Evolutionary conservation across 2,329 filamentous ascomycete species (phyloP).

Genomic region (Helminthosporium solani): DNA sequence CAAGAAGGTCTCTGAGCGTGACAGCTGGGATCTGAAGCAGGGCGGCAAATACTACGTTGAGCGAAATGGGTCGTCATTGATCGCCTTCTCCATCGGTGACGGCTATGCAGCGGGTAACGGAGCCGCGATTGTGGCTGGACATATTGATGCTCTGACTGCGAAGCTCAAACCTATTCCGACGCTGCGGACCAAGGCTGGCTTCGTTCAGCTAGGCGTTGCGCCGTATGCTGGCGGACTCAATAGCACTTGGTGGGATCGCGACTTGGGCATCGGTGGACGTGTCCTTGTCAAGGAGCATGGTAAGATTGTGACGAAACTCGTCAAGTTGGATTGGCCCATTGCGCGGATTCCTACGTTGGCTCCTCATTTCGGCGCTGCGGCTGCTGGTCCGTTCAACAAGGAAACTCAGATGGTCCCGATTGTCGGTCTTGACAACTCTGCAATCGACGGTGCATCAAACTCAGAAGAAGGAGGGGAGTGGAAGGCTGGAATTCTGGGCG

Average conservation of each 20-base stretch:
- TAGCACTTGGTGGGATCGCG: conserved; percentile 94
- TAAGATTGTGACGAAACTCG: conserved; percentile 77
- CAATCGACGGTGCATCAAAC: conserved; percentile 41
- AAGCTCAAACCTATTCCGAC: conserved; percentile 87
- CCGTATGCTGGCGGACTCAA: conserved; percentile 89
- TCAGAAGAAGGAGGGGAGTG: conserved; percentile 43
- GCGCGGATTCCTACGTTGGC: conserved; percentile 89
- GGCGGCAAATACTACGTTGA: conserved; percentile 89
- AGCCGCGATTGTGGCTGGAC: conserved; percentile 83
- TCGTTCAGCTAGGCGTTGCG: conserved; percentile 84
- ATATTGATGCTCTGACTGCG: conserved; percentile 89
- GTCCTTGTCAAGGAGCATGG: conserved; percentile 79
- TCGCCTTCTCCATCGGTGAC: conserved; percentile 80
- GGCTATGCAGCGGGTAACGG: conserved; percentile 83
- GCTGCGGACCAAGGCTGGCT: conserved; percentile 81
- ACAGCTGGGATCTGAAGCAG: conserved; percentile 75
- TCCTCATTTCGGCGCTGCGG: conserved; percentile 82
- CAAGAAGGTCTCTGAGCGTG: conserved; percentile 74
- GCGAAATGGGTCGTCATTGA: conserved; percentile 81
- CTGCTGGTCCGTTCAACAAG: conserved; percentile 68
- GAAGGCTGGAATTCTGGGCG: conserved; percentile 54
- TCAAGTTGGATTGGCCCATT: conserved; percentile 91
- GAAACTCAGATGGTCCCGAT: conserved; percentile 96
- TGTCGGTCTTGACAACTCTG: conserved; percentile 79
- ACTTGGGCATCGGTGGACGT: conserved; percentile 84